These are phyloP conservation scores for Dendrostoma leiphaemia DNA, from an alignment of 2,329 filamentous ascomycete genomes.

Conservation along the genomic window DNA sequence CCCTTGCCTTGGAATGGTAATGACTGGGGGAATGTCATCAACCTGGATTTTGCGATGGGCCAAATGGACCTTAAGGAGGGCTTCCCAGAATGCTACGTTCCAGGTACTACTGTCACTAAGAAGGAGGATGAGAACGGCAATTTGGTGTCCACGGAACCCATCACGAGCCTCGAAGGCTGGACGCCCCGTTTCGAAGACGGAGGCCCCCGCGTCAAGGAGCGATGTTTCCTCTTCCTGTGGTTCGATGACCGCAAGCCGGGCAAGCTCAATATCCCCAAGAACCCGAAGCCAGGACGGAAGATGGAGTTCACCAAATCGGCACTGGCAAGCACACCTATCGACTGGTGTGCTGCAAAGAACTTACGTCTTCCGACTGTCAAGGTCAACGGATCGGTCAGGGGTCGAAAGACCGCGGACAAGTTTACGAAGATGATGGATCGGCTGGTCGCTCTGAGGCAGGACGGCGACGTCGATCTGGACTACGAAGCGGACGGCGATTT, in stretches of 20 bases:
- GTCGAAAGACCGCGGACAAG: background rate
- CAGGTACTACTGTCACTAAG: background rate
- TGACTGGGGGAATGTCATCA: conserved; percentile 1
- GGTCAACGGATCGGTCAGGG: background rate
- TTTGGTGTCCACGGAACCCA: background rate
- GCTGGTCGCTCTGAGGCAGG: background rate
- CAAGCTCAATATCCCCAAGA: background rate
- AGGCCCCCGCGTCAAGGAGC: background rate
- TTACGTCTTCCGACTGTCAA: background rate
- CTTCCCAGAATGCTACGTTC: conserved; percentile 1
- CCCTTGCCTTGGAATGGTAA: background rate
- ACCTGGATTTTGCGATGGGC: background rate
- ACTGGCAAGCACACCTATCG: background rate
- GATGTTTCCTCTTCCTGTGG: conserved; percentile 3
- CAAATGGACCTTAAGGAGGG: background rate
- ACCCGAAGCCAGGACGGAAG: background rate
- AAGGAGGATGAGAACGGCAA: background rate
- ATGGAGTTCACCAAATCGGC: conserved; percentile 3
- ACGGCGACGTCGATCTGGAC: background rate
- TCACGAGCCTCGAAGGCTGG: conserved; percentile 2
- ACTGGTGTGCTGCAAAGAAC: conserved; percentile 9
- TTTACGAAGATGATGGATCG: conserved; percentile 1
- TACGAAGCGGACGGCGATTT: background rate
- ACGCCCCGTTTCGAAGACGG: background rate
- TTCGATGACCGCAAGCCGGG: conserved; percentile 8